Evolutionary conservation across 768 basidiomycete species (phyloP).

Genomic region (Hemileccinum rubropunctum): DNA sequence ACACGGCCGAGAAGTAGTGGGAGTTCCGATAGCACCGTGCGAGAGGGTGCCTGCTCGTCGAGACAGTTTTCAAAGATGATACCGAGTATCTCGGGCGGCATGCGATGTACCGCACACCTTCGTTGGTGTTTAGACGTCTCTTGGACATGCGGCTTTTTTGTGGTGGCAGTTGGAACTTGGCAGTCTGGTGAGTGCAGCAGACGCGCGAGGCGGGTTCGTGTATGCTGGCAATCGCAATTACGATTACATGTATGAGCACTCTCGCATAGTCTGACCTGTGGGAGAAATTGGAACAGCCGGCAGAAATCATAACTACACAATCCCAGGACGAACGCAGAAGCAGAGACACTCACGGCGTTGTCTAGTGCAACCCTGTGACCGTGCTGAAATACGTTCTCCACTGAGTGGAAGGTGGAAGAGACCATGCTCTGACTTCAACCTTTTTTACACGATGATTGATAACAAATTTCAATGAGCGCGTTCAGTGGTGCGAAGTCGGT

Average conservation of each 20-base stretch:
- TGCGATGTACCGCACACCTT: constrained; percentile 4
- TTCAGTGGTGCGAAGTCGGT: neutral
- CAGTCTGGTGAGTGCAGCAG: neutral
- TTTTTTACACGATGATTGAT: neutral
- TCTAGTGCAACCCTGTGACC: neutral
- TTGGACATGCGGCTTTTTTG: neutral
- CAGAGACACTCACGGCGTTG: constrained; percentile 11
- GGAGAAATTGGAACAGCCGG: neutral
- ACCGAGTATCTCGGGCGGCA: constrained; percentile 40
- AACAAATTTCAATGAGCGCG: neutral
- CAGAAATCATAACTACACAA: constrained; percentile 2
- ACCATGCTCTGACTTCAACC: neutral
- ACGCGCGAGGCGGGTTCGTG: neutral
- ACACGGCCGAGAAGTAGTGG: constrained; percentile 27
- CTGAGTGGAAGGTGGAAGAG: neutral
- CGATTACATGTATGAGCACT: neutral
- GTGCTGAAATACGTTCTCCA: neutral
- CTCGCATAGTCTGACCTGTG: neutral
- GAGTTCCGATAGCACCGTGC: constrained; percentile 3
- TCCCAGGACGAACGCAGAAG: neutral
- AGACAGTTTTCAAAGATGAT: constrained; percentile 25
- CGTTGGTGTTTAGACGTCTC: neutral
- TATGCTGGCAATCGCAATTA: neutral
- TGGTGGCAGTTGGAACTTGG: neutral
- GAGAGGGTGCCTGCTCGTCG: neutral